These are phyloP conservation scores for Backusella tarrabulga DNA, from an alignment of 192 early-diverging fungal genomes.

Conservation along the genomic window DNA sequence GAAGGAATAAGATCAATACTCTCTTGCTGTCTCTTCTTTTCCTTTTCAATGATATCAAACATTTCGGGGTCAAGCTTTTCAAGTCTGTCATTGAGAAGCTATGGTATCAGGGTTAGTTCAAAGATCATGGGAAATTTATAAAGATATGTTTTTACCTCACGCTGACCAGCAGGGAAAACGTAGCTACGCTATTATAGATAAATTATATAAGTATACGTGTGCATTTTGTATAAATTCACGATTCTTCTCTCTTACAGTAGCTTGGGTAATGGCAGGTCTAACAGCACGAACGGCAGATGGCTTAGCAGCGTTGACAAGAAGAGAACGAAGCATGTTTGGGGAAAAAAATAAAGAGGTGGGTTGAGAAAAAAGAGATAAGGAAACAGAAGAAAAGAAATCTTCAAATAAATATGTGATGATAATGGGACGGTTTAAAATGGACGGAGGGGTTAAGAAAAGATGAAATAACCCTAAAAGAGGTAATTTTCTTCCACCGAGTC, in stretches of 20 bases:
- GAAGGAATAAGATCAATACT: conserved; percentile 94
- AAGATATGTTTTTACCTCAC: conserved; percentile 36
- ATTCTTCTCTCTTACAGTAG: conserved; percentile 15
- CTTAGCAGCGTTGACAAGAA: conserved; percentile 19
- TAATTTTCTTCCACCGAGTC: conserved; percentile 28
- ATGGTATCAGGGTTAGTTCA: neutral
- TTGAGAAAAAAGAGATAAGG: conserved; percentile 17
- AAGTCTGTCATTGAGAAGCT: conserved; percentile 77
- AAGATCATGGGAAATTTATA: neutral
- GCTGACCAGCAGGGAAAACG: conserved; percentile 53
- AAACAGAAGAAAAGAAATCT: conserved; percentile 15
- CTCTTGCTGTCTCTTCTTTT: conserved; percentile 93
- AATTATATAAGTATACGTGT: neutral
- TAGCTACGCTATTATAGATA: conserved; percentile 37
- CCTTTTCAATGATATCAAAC: conserved; percentile 90
- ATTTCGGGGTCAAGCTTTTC: conserved; percentile 84
- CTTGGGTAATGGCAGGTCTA: conserved; percentile 15
- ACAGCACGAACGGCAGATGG: conserved; percentile 13
- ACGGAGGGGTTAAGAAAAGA: neutral
- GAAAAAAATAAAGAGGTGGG: conserved; percentile 14
- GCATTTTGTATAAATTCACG: neutral
- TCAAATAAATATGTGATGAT: neutral
- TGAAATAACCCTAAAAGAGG: conserved; percentile 14
- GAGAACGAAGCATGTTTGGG: conserved; percentile 43
- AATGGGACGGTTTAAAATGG: neutral